Evolutionary conservation across 352 stramenopile genomes (phyloP), one percentile per base, ranked within the genome.

Genomic region (Thalassiosira tumida): DNA sequence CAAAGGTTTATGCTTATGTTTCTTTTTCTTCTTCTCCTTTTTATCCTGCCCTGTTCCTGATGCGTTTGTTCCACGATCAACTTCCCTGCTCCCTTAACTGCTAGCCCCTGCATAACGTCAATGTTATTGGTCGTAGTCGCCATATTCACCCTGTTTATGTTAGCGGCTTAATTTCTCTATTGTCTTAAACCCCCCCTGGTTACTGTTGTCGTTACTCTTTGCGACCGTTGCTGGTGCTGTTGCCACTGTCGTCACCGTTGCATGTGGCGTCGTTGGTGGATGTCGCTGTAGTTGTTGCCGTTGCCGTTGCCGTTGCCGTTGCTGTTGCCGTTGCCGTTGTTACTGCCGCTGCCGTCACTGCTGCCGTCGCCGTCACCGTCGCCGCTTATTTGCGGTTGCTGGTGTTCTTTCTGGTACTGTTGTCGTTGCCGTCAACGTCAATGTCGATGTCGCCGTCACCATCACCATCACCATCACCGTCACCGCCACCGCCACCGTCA

Each of bases 1-100:
- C 47, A 59, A 59, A 59, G 47, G 47, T 59, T 59, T 59, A 59
- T 59, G 47, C 47, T 59, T 59, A 24, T 59, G 47, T 59, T 59
- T 59, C 47, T 59, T 59, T 59, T 59, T 59, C 47, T 59, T 59
- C 47, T 59, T 59, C 13, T 24, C 47, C 47, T 59, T 59, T 59
- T 59, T 59, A 59, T 59, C 47, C 47, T 59, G 47, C 47, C 13
- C 47, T 59, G 47, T 59, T 59, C 47, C 47, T 13, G 47, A 59
- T 24, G 47, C 47, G 47, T 24, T 59, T 59, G 47, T 59, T 59
- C 24, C 47, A 59, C 47, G 47, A 59, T 59, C 47, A 59, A 24
- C 47, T 59, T 59, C 47, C 47, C 47, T 59, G 47, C 47, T 59
- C 47, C 47, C 47, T 59, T 24, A 59, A 59, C 47, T 24, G 47